Base-by-base conservation (phyloP, 176 grass and related monocot species). In the bread wheat (Triticum aestivum) region DNA sequence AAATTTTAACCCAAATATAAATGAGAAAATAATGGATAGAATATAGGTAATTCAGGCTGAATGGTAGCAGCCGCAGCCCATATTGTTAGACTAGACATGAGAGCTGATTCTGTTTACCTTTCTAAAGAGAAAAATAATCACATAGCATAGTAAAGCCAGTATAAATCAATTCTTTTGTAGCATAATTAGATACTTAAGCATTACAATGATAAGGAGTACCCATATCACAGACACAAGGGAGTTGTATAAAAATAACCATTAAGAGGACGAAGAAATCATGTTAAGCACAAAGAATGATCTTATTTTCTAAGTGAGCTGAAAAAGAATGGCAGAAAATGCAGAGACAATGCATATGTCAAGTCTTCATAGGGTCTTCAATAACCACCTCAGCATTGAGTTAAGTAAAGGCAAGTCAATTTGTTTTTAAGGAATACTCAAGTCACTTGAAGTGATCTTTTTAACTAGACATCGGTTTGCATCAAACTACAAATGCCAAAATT, bases 1-100 rank as follows among this genome's bases (percentile, higher is more conserved):
- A 73, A 81, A 24, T 6, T 26, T 21, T 5, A 41, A 83, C 73
- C 32, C 38, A 86, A 49, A 76, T 51, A 61, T 8, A 90, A 63
- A 79, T 5, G 1, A 32, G 8, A 2, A 70, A 14, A 85, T 24
- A 38, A 77, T 29, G 11, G 10, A 70, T 23, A 0, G 5, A 38
- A 6, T 54, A 54, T 54, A 54, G 14, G 51, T 54, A 49, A 14
- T 49, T 1, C 45, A 49, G 45, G 23, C 23, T 24, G 23, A 24
- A 24, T 24, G 23, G 23, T 24, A 24, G 23, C 23, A 24, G 23
- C 23, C 23, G 23, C 23, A 54, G 51, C 51, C 13, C 51, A 69
- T 42, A n/a, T 42, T 18, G 11, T 11, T 37, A 81, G 39, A n/a
- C 11, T 21, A 21, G 8, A 65, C 70, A 61, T 6, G 14, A 87